phyloP scores from a whole-genome alignment of 2,329 filamentous ascomycete genomes.

The Keithomyces neogunnii region DNA sequence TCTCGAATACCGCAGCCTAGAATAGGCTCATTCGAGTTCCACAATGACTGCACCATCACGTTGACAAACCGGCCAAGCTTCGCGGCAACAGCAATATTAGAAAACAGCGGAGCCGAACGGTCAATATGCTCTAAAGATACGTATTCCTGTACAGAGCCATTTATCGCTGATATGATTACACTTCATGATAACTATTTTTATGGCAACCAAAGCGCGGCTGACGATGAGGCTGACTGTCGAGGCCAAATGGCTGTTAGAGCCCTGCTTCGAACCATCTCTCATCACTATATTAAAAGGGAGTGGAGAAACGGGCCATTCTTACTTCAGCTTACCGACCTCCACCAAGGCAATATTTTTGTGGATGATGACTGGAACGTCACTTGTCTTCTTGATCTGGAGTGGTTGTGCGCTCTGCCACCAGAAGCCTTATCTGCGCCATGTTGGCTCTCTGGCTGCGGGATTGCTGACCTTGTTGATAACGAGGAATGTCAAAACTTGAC shows the following conservation, averaged over 20 bases:
- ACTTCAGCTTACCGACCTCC: constrained; percentile 22
- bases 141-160: constrained; percentile 20
- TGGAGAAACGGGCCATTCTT: constrained; percentile 18
- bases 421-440: constrained; percentile 13
- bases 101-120: constrained; percentile 23
- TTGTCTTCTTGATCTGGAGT: constrained; percentile 25
- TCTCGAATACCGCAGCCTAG: constrained; percentile 19
- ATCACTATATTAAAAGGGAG: constrained; percentile 16
- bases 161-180: constrained; percentile 16
- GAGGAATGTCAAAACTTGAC: constrained; percentile 4
- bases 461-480: constrained; percentile 11
- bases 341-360: constrained; percentile 26
- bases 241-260: constrained; percentile 18
- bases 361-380: constrained; percentile 27
- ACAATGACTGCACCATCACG: constrained; percentile 20
- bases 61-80: constrained; percentile 23
- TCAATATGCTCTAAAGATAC: constrained; percentile 20
- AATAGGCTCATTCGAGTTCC: constrained; percentile 21
- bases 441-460: constrained; percentile 14
- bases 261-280: constrained; percentile 15
- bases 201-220: constrained; percentile 15
- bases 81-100: constrained; percentile 19
- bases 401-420: constrained; percentile 19
- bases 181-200: constrained; percentile 17
- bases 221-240: constrained; percentile 16